Evolutionary conservation across 108 stramenopile species (phyloP).

Genomic region (Nannochloropsis salina): DNA sequence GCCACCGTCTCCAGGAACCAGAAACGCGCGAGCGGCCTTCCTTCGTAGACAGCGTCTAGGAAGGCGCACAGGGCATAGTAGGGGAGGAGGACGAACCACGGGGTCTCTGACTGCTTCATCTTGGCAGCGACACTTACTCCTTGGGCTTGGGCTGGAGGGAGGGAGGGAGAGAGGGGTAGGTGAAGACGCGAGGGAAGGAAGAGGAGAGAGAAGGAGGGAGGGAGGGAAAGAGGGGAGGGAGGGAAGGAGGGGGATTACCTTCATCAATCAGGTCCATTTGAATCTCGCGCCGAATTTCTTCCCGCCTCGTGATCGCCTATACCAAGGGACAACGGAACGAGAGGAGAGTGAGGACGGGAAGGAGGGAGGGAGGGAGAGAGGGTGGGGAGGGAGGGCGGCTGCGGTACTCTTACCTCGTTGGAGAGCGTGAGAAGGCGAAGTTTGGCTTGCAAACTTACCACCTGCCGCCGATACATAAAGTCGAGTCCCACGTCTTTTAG

Average conservation of each 20-base stretch:
- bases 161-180: background rate
- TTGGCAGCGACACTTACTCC: conserved; percentile 24
- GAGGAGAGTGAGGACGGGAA: background rate
- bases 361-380: background rate
- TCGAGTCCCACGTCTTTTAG: too few species aligned
- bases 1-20: conserved; percentile 88
- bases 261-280: background rate
- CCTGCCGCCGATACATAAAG: too few species aligned
- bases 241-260: background rate
- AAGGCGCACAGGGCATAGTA: conserved; percentile 40
- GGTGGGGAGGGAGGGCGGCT: background rate
- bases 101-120: conserved; percentile 30
- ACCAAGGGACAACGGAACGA: background rate
- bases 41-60: conserved; percentile 39
- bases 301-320: background rate
- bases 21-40: conserved; percentile 61
- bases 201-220: background rate
- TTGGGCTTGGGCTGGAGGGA: conserved; percentile 21
- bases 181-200: background rate
- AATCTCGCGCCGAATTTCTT: background rate
- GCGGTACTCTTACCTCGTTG: background rate
- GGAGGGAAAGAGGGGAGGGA: background rate
- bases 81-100: conserved; percentile 33
- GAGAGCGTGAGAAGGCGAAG: background rate
- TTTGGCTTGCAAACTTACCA: background rate